phyloP scores from a whole-genome alignment of 1,139 yeast species.

The Suhomyces terraborum region DNA sequence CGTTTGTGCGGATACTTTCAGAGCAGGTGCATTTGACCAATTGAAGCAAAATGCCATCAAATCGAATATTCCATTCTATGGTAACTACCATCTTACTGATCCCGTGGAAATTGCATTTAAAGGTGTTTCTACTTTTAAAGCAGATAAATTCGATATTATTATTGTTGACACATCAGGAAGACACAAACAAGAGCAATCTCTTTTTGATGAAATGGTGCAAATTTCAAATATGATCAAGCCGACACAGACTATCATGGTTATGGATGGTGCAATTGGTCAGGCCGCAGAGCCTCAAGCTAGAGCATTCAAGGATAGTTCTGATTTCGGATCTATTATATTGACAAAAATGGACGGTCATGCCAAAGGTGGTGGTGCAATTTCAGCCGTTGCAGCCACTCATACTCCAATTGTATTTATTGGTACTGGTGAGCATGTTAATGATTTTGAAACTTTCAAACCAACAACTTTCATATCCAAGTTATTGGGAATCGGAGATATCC shows the following conservation, averaged over 20 bases:
- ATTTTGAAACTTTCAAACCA: conserved; percentile 89
- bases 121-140: conserved; percentile 90
- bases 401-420: conserved; percentile 98
- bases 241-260: conserved; percentile 93
- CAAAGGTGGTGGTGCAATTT: conserved; percentile 98
- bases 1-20: conserved; percentile 98
- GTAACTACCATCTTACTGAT: conserved; percentile 93
- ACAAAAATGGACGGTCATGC: conserved; percentile 99
- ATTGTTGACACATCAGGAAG: conserved; percentile 98
- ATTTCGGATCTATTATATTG: conserved; percentile 92
- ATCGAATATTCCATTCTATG: conserved; percentile 91
- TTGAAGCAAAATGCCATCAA: conserved; percentile 95
- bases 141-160: conserved; percentile 88
- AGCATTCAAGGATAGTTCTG: conserved; percentile 90
- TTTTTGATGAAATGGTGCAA: conserved; percentile 93
- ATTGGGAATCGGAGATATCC: conserved; percentile 94
- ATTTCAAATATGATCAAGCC: conserved; percentile 86
- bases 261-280: conserved; percentile 97
- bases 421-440: conserved; percentile 96
- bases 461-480: conserved; percentile 84
- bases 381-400: conserved; percentile 96
- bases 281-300: conserved; percentile 95
- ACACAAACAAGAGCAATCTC: conserved; percentile 91
- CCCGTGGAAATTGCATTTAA: conserved; percentile 90
- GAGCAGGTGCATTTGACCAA: conserved; percentile 99